Base-by-base conservation (phyloP, 345 rosid genomes). In the Populus simonii region DNA sequence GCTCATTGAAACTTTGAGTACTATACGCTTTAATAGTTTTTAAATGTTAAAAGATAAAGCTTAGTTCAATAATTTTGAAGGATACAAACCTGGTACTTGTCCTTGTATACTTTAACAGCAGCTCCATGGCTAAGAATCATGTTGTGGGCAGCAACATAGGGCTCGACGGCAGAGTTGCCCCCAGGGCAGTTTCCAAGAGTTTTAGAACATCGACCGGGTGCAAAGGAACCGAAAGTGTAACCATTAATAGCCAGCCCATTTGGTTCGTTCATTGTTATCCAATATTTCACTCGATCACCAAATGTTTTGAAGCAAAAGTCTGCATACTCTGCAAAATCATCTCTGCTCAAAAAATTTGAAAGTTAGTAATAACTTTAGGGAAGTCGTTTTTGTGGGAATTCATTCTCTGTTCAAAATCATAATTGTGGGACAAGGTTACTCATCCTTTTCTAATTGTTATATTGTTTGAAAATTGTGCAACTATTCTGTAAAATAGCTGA, bases 201-300 rank as follows among this genome's bases (percentile, higher is more conserved):
- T 22, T 67, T 67, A 20, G 83, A 80, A 35, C 83, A 80, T 55
- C 83, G 39, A 15, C 83, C 83, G 0, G 83, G 83, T 51, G 83
- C 77, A 68, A 66, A 66, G 11, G 10, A 20, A 17, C 80, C 83
- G 0, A n/a, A 7, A 45, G 51, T 17, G 43, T 76, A 76, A 3
- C 77, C 83, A 49, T 65, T 66, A 1, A 57, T 15, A 5, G 53
- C 51, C 71, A 71, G 62, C 20, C 70, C 66, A 67, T 76, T 76
- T 39, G 83, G 74, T 15, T 80, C 83, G 67, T 80, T 80, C 35
- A 76, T 17, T 0, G 83, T 80, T 38, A 72, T 80, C 83, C 80
- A 80, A 6, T 63, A 25, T 68, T 80, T 76, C 59, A 80, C 83
- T 43, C 83, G 18, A 33, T 80, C 83, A 10, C 83, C 83, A 20